Evolutionary conservation across 2,329 filamentous ascomycete genomes (phyloP).

Genomic region (Calonectria naviculata): DNA sequence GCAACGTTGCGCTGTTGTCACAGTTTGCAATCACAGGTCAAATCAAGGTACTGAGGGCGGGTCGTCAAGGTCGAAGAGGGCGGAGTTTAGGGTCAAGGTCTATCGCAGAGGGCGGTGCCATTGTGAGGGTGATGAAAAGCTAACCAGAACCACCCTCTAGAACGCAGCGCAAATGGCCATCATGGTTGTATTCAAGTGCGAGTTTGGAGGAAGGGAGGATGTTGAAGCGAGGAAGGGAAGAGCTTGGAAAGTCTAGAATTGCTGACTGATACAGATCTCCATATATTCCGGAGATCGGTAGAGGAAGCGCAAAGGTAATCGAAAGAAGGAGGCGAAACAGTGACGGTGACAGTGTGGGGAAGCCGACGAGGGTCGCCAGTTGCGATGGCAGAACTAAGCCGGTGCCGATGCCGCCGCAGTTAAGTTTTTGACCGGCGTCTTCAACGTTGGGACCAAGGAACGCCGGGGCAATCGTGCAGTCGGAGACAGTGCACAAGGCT

Average conservation of each 20-base stretch:
- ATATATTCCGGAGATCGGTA: conserved; percentile 4
- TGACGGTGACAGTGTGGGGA: background rate
- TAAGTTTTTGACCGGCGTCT: background rate
- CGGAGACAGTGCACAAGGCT: background rate
- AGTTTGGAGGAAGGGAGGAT: conserved; percentile 11
- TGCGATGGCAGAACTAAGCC: background rate
- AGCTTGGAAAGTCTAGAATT: background rate
- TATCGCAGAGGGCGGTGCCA: conserved; percentile 67
- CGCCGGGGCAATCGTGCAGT: background rate
- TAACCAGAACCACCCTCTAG: conserved; percentile 64
- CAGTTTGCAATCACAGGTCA: background rate
- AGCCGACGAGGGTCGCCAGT: conserved; percentile 1
- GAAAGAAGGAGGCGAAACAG: background rate
- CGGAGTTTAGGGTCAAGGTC: conserved; percentile 45
- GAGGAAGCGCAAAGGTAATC: background rate
- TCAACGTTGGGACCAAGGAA: background rate
- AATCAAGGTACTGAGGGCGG: background rate
- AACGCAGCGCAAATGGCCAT: conserved; percentile 57
- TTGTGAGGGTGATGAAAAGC: conserved; percentile 56
- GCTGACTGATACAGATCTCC: conserved; percentile 7
- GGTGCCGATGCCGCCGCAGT: background rate
- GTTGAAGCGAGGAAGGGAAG: conserved; percentile 3
- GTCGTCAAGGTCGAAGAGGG: conserved; percentile 12
- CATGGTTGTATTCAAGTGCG: conserved; percentile 31
- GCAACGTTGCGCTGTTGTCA: background rate